Conservation (phyloP, 75 land plant genomes). For the Ceratopteris richardii region DNA sequence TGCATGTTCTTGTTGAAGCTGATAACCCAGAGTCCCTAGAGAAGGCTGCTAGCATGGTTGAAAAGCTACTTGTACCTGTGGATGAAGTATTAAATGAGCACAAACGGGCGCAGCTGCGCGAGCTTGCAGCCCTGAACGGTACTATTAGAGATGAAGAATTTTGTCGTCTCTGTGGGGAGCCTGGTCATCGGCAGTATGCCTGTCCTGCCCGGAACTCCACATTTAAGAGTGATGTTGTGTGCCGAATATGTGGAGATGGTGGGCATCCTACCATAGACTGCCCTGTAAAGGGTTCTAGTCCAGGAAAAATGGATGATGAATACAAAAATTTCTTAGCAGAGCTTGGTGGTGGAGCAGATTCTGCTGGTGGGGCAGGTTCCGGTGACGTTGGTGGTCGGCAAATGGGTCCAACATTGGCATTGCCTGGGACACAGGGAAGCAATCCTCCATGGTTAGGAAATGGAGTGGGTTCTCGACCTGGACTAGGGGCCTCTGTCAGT, state of each 20-base stretch:
- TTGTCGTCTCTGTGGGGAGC: conserved; percentile 88
- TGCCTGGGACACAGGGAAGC: conserved; percentile 38
- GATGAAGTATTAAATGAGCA: conserved; percentile 94
- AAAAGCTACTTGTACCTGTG: conserved; percentile 83
- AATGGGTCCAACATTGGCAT: conserved; percentile 27
- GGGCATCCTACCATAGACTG: conserved; percentile 98
- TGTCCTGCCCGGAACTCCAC: conserved; percentile 59
- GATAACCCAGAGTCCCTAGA: conserved; percentile 82
- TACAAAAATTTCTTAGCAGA: conserved; percentile 90
- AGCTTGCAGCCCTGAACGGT: conserved; percentile 88
- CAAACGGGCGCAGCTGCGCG: conserved; percentile 83
- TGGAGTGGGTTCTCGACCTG: conserved; percentile 5
- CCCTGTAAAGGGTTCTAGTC: conserved; percentile 70
- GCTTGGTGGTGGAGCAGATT: conserved; percentile 72
- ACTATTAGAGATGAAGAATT: conserved; percentile 86
- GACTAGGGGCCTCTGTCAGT: conserved; percentile 1
- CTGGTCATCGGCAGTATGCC: conserved; percentile 87
- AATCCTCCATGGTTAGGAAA: conserved; percentile 60
- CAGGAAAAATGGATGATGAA: conserved; percentile 94
- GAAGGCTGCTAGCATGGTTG: conserved; percentile 85
- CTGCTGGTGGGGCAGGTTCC: conserved; percentile 13
- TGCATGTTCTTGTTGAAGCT: conserved; percentile 94
- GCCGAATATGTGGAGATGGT: conserved; percentile 94
- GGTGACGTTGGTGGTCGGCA: conserved; percentile 21
- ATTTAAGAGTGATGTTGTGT: conserved; percentile 81